These are phyloP conservation scores for Pleurotus sapidus DNA, from an alignment of 768 basidiomycete genomes.

Conservation along the genomic window DNA sequence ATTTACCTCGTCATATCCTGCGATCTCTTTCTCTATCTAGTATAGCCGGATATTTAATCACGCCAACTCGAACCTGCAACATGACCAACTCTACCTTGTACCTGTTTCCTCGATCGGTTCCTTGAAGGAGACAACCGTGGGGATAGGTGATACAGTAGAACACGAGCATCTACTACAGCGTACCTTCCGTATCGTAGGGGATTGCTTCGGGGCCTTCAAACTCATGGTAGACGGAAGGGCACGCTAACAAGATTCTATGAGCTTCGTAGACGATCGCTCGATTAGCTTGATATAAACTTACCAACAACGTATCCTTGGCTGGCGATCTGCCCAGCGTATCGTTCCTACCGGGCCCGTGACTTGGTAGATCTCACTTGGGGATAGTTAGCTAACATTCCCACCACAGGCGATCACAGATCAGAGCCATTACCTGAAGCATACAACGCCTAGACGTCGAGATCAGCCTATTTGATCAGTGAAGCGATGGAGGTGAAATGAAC, in stretches of 20 bases:
- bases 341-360: slow-evolving; percentile 97
- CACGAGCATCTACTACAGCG: neutral
- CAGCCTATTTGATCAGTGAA: neutral
- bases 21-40: slow-evolving; percentile 84
- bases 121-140: slow-evolving; percentile 26
- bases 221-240: slow-evolving; percentile 88
- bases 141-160: neutral
- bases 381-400: no score
- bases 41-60: neutral
- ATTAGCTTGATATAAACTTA: slow-evolving; percentile 25
- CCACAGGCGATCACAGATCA: no score
- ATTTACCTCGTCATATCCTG: slow-evolving; percentile 82
- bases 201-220: slow-evolving; percentile 88
- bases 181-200: slow-evolving; percentile 85
- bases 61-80: neutral
- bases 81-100: slow-evolving; percentile 62
- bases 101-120: slow-evolving; percentile 88
- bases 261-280: no score
- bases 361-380: slow-evolving; percentile 85
- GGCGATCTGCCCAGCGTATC: slow-evolving; percentile 85
- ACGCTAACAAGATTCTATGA: slow-evolving; percentile 42
- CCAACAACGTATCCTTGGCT: slow-evolving; percentile 85
- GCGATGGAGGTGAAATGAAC: slow-evolving; percentile 27
- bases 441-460: slow-evolving; percentile 52
- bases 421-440: slow-evolving; percentile 69